A percentile compares a stretch with the other conserved stretches of the same genome.
Conservation (phyloP, 306 rosid genomes). For the Carpinus viminea region DNA sequence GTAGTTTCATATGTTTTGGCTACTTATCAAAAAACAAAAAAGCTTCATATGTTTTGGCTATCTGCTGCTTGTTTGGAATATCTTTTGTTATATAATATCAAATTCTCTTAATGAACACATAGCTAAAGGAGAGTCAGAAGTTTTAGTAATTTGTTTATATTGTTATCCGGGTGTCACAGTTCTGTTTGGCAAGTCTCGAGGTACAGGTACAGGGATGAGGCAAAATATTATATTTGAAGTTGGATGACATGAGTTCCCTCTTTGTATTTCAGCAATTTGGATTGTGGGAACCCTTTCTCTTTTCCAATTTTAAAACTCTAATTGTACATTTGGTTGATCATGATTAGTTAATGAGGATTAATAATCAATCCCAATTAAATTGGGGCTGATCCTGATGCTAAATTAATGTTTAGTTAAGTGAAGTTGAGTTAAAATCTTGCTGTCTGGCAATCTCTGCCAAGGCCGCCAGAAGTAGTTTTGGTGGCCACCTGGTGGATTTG, state of each 20-base stretch:
- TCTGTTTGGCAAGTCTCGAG: not conserved
- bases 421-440: not conserved
- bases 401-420: not conserved
- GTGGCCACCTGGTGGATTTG: no score
- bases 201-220: not conserved
- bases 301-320: not conserved
- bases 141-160: not conserved
- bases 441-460: not conserved
- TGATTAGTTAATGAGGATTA: not conserved
- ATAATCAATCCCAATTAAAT: not conserved
- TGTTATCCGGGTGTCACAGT: not conserved
- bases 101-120: not conserved
- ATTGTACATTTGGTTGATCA: not conserved
- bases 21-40: no score
- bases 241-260: not conserved
- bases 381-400: not conserved
- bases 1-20: slow-evolving; percentile 4
- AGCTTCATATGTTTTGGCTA: not conserved
- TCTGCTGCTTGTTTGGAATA: not conserved
- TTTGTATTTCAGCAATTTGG: not conserved
- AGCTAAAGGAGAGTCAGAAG: not conserved
- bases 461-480: no score
- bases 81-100: slow-evolving; percentile 1
- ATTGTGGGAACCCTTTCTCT: not conserved
- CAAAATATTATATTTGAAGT: not conserved